A percentile compares a stretch with the other conserved stretches of the same genome.
phyloP scores from a whole-genome alignment of 805 yeast species.

The Myxozyma vanderwaltii region DNA sequence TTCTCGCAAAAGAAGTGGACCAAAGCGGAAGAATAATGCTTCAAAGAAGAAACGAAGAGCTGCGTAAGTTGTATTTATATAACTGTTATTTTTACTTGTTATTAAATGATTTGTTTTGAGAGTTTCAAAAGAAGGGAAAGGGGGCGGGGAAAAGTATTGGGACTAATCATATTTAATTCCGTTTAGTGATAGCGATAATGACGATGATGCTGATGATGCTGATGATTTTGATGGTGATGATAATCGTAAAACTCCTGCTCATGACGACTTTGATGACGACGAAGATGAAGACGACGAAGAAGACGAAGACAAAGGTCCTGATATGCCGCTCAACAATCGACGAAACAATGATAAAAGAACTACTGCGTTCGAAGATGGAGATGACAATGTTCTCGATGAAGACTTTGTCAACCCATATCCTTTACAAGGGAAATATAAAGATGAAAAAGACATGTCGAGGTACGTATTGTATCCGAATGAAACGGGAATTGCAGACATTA shows the following conservation, averaged over 20 bases:
- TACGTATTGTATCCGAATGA: constrained; percentile 7
- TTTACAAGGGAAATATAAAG: constrained; percentile 84
- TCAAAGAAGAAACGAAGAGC: constrained; percentile 23
- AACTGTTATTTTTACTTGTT: neutral
- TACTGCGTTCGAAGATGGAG: constrained; percentile 43
- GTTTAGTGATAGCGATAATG: neutral
- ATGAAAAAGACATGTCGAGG: constrained; percentile 70
- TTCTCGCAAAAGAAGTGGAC: constrained; percentile 29
- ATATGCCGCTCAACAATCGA: constrained; percentile 41
- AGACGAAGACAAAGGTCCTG: constrained; percentile 50
- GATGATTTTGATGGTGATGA: constrained; percentile 34
- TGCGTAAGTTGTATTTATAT: constrained; percentile 7
- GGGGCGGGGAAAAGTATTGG: too few species aligned
- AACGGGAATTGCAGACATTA: neutral
- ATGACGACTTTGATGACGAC: constrained; percentile 34
- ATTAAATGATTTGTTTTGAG: neutral
- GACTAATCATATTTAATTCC: too few species aligned
- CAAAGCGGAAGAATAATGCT: neutral
- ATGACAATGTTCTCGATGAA: constrained; percentile 38
- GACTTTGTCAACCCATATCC: constrained; percentile 78
- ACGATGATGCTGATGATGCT: neutral
- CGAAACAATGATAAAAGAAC: constrained; percentile 18
- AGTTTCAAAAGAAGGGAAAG: too few species aligned
- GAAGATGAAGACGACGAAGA: constrained; percentile 43
- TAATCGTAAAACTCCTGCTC: constrained; percentile 35